phyloP scores from a whole-genome alignment of 2,329 filamentous ascomycete species.

The Scedosporium apiospermum region DNA sequence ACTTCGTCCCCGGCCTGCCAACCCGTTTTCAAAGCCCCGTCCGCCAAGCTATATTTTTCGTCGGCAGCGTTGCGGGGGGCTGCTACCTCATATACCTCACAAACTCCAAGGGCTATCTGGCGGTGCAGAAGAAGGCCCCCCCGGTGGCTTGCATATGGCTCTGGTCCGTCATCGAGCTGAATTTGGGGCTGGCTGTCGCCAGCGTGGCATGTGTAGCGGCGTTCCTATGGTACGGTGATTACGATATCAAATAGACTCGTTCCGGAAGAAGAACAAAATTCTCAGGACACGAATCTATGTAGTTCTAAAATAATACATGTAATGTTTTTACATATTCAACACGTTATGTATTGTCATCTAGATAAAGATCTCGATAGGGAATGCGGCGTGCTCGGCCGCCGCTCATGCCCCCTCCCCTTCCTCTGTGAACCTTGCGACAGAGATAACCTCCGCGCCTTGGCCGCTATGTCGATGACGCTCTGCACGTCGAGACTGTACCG shows the following conservation, averaged over 20 bases:
- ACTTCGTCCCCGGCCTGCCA: slow-evolving; percentile 40
- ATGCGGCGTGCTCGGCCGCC: slow-evolving; percentile 1
- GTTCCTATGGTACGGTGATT: slow-evolving; percentile 41
- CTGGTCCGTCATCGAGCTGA: slow-evolving; percentile 83
- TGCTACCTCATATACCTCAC: slow-evolving; percentile 75
- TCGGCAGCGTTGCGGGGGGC: slow-evolving; percentile 50
- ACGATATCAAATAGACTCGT: slow-evolving; percentile 27
- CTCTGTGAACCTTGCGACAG: slow-evolving; percentile 4
- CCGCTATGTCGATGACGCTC: slow-evolving; percentile 6
- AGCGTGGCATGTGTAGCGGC: slow-evolving; percentile 36
- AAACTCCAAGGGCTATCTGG: slow-evolving; percentile 72
- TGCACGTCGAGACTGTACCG: slow-evolving; percentile 9
- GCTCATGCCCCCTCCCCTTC: slow-evolving; percentile 6
- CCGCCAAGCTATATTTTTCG: slow-evolving; percentile 55
- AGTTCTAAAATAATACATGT: too few species aligned
- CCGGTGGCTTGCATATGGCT: slow-evolving; percentile 84
- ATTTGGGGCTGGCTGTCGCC: slow-evolving; percentile 53
- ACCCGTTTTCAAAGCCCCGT: slow-evolving; percentile 33
- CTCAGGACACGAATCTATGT: background rate
- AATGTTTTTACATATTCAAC: too few species aligned
- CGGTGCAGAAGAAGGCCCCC: slow-evolving; percentile 87
- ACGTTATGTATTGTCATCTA: background rate
- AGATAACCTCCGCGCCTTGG: slow-evolving; percentile 7
- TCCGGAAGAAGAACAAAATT: background rate
- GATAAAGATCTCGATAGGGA: background rate